Evolutionary conservation across 345 rosid species (phyloP).

Genomic region (Microcos paniculata): DNA sequence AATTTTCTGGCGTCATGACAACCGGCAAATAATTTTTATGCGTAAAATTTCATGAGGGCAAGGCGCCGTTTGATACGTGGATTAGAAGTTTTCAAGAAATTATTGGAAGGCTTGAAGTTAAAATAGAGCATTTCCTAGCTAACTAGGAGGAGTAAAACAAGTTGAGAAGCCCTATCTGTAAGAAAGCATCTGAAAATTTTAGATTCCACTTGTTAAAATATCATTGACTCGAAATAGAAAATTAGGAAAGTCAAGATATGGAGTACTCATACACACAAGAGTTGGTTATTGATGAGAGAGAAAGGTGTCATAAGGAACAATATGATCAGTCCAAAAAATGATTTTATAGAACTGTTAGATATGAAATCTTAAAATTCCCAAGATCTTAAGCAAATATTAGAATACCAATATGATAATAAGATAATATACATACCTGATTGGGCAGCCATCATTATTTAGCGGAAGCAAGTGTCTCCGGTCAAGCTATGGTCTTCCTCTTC

Average conservation of each 20-base stretch:
- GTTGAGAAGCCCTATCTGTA: background rate
- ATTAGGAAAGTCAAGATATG: background rate
- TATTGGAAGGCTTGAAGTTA: background rate
- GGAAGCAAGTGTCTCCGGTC: too few relatives aligned
- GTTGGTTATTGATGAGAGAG: background rate
- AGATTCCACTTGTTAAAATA: background rate
- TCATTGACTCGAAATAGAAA: background rate
- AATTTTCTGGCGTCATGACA: background rate
- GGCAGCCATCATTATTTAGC: too few relatives aligned
- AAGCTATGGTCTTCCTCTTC: too few relatives aligned
- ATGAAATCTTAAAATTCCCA: too few relatives aligned
- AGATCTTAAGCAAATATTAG: too few relatives aligned
- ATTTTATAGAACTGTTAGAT: too few relatives aligned
- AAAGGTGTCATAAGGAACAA: constrained; percentile 7
- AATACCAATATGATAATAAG: too few relatives aligned
- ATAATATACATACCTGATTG: too few relatives aligned
- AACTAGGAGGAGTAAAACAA: background rate
- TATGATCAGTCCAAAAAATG: background rate
- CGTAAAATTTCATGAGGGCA: background rate
- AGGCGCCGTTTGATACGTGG: background rate
- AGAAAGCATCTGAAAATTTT: constrained; percentile 1
- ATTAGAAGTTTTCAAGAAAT: background rate
- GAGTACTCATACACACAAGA: background rate
- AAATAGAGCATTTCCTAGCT: background rate
- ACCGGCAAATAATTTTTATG: background rate